Conservation (phyloP, 1,139 yeast genomes). For the Candida sp. region DNA sequence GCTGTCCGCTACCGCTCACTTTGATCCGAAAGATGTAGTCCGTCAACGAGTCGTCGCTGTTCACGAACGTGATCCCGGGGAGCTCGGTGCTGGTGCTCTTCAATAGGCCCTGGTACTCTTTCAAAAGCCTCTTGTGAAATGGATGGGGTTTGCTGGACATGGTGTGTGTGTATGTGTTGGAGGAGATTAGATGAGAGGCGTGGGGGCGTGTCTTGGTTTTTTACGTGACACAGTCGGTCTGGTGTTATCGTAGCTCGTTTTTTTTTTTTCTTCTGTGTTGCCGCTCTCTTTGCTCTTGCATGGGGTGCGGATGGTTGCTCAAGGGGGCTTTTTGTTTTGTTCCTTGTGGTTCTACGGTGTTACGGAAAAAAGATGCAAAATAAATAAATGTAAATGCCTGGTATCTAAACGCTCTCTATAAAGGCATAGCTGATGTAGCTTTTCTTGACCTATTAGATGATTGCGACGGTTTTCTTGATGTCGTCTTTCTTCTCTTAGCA, state of each 20-base stretch:
- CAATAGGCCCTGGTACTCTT: slow-evolving; percentile 34
- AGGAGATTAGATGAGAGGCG: too few species aligned
- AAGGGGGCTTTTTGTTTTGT: not conserved
- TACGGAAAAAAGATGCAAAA: not conserved
- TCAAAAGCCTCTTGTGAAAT: slow-evolving; percentile 43
- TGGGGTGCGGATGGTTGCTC: not conserved
- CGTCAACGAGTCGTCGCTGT: slow-evolving; percentile 24
- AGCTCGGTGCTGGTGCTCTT: slow-evolving; percentile 15
- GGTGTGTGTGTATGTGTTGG: too few species aligned
- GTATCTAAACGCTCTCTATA: not conserved
- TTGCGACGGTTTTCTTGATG: not conserved
- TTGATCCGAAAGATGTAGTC: slow-evolving; percentile 27
- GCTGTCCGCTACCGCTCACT: slow-evolving; percentile 17
- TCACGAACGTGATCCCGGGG: slow-evolving; percentile 33
- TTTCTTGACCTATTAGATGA: not conserved
- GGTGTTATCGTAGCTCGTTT: not conserved
- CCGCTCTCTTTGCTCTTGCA: not conserved
- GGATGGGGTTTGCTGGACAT: slow-evolving; percentile 21
- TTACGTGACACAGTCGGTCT: too few species aligned
- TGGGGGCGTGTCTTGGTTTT: not conserved
- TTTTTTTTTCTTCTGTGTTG: not conserved
- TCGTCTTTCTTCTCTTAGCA: not conserved
- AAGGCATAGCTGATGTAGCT: slow-evolving; percentile 1
- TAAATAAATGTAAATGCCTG: not conserved
- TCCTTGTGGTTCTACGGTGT: not conserved